A percentile compares a stretch with the other conserved stretches of the same genome.
Evolutionary conservation across 495 filamentous ascomycete species (phyloP).

Genomic region (Parmelia sp.): DNA sequence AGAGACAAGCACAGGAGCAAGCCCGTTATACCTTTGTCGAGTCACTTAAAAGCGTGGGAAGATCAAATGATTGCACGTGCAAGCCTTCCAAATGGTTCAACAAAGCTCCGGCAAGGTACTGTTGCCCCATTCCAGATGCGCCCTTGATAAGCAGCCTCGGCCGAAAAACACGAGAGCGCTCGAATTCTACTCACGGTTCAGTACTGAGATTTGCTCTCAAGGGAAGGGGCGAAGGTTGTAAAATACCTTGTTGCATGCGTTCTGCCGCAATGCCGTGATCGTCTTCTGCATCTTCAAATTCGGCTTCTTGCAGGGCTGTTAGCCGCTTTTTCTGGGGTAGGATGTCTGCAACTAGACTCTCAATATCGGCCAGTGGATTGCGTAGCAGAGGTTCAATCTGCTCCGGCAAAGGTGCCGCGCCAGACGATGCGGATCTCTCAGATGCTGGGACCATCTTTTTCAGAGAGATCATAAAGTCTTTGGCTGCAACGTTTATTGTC

Average conservation of each 20-base stretch:
- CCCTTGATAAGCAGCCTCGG: constrained; percentile 79
- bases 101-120: constrained; percentile 80
- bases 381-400: constrained; percentile 76
- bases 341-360: constrained; percentile 62
- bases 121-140: constrained; percentile 81
- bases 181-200: constrained; percentile 57
- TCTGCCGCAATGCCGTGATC: constrained; percentile 77
- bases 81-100: constrained; percentile 86
- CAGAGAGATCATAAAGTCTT: constrained; percentile 93
- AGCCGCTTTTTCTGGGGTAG: constrained; percentile 75
- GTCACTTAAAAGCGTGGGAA: constrained; percentile 71
- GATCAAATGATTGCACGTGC: constrained; percentile 91
- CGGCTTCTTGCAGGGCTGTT: constrained; percentile 87
- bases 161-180: constrained; percentile 79
- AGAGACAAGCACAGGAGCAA: background rate
- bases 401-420: constrained; percentile 68
- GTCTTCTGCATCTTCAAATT: constrained; percentile 82
- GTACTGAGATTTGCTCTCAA: background rate
- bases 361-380: constrained; percentile 59
- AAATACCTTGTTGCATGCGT: constrained; percentile 58
- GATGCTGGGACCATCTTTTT: constrained; percentile 96
- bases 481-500: constrained; percentile 74
- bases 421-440: constrained; percentile 76
- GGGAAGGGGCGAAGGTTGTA: background rate
- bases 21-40: constrained; percentile 46